Conservation (phyloP, 441 rosid genomes). For the Capsella rubella region DNA sequence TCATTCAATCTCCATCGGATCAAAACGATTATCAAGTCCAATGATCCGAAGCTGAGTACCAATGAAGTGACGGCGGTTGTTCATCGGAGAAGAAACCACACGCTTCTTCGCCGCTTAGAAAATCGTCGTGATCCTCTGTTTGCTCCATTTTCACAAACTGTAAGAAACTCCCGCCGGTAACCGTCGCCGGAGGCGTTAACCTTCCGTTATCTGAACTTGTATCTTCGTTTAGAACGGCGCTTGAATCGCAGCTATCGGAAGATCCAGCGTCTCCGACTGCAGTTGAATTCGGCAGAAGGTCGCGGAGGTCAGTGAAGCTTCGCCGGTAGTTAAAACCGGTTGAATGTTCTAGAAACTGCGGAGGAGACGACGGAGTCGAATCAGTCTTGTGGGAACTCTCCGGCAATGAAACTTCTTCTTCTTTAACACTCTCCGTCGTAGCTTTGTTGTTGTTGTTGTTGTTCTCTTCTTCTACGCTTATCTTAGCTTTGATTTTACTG, state of each 20-base stretch:
- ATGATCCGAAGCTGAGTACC: slow-evolving; percentile 71
- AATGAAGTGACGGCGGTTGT: slow-evolving; percentile 76
- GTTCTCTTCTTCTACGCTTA: slow-evolving; percentile 55
- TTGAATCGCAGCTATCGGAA: slow-evolving; percentile 75
- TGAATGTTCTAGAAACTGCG: slow-evolving; percentile 40
- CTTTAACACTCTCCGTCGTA: slow-evolving; percentile 61
- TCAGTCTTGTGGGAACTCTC: slow-evolving; percentile 34
- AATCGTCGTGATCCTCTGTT: slow-evolving; percentile 53
- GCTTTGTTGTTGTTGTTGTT: slow-evolving; percentile 31
- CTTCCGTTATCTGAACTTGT: slow-evolving; percentile 45
- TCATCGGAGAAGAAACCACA: slow-evolving; percentile 86
- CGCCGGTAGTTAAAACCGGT: slow-evolving; percentile 32
- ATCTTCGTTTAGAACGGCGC: slow-evolving; percentile 72
- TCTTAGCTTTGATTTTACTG: slow-evolving; percentile 66
- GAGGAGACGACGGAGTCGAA: slow-evolving; percentile 39
- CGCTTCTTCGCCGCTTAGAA: slow-evolving; percentile 82
- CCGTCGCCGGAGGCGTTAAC: not conserved
- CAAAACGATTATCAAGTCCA: slow-evolving; percentile 53
- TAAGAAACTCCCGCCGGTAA: slow-evolving; percentile 22
- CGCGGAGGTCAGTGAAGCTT: slow-evolving; percentile 43
- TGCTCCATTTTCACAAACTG: slow-evolving; percentile 83
- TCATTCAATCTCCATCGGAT: not conserved
- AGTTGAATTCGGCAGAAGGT: slow-evolving; percentile 48
- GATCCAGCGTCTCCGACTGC: slow-evolving; percentile 67
- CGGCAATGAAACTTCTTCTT: slow-evolving; percentile 54